phyloP scores from a whole-genome alignment of 2,329 filamentous ascomycete genomes.

The Emmonsia crescens region DNA sequence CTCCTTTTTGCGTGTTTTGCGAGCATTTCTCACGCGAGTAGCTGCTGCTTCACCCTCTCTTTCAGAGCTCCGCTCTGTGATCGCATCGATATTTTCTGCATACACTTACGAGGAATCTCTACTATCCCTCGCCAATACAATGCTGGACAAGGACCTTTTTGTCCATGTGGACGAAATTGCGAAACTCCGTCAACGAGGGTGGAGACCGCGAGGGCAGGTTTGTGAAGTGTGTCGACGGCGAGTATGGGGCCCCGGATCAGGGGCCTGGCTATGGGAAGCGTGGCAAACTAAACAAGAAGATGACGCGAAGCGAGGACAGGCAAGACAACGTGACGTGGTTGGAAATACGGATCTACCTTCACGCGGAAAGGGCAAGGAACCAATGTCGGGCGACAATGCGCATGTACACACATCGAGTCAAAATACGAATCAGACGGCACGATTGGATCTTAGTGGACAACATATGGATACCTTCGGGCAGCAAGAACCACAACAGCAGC shows the following conservation, averaged over 20 bases:
- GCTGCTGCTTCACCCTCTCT: slow-evolving; percentile 73
- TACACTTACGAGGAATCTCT: slow-evolving; percentile 94
- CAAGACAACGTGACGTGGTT: slow-evolving; percentile 20
- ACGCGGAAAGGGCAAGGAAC: slow-evolving; percentile 31
- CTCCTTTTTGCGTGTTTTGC: slow-evolving; percentile 79
- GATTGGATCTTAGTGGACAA: neutral
- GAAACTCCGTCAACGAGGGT: slow-evolving; percentile 67
- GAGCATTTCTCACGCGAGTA: slow-evolving; percentile 76
- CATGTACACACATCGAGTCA: neutral
- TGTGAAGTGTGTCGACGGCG: slow-evolving; percentile 78
- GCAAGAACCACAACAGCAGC: slow-evolving; percentile 7
- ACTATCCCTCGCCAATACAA: slow-evolving; percentile 68
- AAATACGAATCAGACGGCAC: neutral
- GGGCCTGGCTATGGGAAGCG: slow-evolving; percentile 63
- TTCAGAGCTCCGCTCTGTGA: slow-evolving; percentile 71
- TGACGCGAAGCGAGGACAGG: slow-evolving; percentile 21
- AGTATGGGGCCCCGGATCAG: slow-evolving; percentile 81
- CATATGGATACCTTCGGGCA: neutral
- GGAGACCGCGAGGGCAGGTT: slow-evolving; percentile 74
- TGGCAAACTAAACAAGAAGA: slow-evolving; percentile 56
- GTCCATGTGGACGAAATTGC: slow-evolving; percentile 67
- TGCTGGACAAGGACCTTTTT: slow-evolving; percentile 84
- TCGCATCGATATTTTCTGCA: slow-evolving; percentile 83
- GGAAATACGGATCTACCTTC: slow-evolving; percentile 18
- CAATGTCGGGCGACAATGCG: neutral